These are phyloP conservation scores for Withania somnifera DNA, from an alignment of 305 asterid species.

Conservation along the genomic window DNA sequence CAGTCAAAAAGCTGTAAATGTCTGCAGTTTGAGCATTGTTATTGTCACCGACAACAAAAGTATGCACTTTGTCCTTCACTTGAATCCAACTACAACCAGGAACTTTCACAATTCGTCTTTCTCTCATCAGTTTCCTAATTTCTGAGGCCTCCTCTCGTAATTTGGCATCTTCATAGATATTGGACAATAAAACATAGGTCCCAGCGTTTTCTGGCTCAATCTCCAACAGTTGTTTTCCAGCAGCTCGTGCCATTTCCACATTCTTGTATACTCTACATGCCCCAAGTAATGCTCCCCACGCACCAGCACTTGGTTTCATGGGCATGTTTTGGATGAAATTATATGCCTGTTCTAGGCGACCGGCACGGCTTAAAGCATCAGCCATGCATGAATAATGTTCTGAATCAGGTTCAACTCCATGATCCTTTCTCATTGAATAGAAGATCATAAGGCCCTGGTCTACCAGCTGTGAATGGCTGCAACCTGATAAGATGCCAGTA, in stretches of 20 bases:
- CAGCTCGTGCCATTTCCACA: slow-evolving; percentile 38
- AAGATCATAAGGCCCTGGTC: slow-evolving; percentile 44
- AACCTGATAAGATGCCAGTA: slow-evolving; percentile 51
- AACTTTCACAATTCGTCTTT: slow-evolving; percentile 42
- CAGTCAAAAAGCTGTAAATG: slow-evolving; percentile 35
- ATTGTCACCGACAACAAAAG: slow-evolving; percentile 51
- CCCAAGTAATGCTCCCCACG: slow-evolving; percentile 76
- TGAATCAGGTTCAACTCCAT: slow-evolving; percentile 49
- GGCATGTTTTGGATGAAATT: slow-evolving; percentile 50
- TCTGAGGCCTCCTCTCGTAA: slow-evolving; percentile 52
- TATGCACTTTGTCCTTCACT: slow-evolving; percentile 38
- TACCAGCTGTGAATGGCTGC: slow-evolving; percentile 61
- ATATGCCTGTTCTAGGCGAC: slow-evolving; percentile 49
- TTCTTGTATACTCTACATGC: slow-evolving; percentile 51
- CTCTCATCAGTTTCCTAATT: slow-evolving; percentile 54
- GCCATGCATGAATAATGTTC: slow-evolving; percentile 59
- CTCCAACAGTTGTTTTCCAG: slow-evolving; percentile 44
- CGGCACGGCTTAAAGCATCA: slow-evolving; percentile 64
- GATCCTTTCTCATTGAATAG: slow-evolving; percentile 35
- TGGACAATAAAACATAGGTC: slow-evolving; percentile 46
- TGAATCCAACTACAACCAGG: slow-evolving; percentile 74
- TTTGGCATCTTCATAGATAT: slow-evolving; percentile 52
- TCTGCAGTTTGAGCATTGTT: slow-evolving; percentile 21
- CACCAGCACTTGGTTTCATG: slow-evolving; percentile 39
- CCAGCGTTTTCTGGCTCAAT: slow-evolving; percentile 61